Percentiles rank a stretch among this genome's conserved stretches.
Conservation (phyloP, 345 rosid species). For the Populus pruinosa region DNA sequence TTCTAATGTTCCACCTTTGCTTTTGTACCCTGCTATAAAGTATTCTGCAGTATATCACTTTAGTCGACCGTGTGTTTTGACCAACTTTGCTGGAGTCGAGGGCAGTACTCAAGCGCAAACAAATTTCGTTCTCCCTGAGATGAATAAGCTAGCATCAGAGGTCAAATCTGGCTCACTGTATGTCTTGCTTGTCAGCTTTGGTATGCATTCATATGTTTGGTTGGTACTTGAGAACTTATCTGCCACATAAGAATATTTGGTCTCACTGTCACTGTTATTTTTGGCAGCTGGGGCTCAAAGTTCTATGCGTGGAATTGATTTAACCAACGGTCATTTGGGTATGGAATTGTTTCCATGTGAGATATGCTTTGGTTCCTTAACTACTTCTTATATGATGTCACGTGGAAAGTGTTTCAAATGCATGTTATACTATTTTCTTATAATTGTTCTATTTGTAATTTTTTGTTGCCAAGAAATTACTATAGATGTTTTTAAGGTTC, state of each 20-base stretch:
- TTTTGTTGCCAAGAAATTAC: neutral
- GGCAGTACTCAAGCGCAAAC: slow-evolving; percentile 68
- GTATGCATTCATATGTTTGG: slow-evolving; percentile 36
- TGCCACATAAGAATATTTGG: neutral
- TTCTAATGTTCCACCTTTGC: slow-evolving; percentile 27
- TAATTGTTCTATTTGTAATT: neutral
- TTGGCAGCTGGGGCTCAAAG: slow-evolving; percentile 69
- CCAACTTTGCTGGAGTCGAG: slow-evolving; percentile 63
- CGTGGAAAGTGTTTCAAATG: neutral
- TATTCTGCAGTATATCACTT: slow-evolving; percentile 85
- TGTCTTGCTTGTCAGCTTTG: slow-evolving; percentile 80
- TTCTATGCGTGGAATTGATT: slow-evolving; percentile 55
- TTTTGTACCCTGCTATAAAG: slow-evolving; percentile 49
- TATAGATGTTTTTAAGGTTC: neutral
- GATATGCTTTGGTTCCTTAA: slow-evolving; percentile 16
- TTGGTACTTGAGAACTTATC: slow-evolving; percentile 5
- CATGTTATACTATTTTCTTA: neutral
- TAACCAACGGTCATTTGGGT: slow-evolving; percentile 58
- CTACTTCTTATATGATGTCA: slow-evolving; percentile 6
- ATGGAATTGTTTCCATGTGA: slow-evolving; percentile 33
- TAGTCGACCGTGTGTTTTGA: slow-evolving; percentile 73
- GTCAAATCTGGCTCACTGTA: slow-evolving; percentile 76
- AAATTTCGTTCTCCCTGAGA: slow-evolving; percentile 79
- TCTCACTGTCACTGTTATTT: neutral
- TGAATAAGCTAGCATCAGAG: slow-evolving; percentile 68